Conservation (phyloP, 495 filamentous ascomycete species). For the Aspergillus sparsus region DNA sequence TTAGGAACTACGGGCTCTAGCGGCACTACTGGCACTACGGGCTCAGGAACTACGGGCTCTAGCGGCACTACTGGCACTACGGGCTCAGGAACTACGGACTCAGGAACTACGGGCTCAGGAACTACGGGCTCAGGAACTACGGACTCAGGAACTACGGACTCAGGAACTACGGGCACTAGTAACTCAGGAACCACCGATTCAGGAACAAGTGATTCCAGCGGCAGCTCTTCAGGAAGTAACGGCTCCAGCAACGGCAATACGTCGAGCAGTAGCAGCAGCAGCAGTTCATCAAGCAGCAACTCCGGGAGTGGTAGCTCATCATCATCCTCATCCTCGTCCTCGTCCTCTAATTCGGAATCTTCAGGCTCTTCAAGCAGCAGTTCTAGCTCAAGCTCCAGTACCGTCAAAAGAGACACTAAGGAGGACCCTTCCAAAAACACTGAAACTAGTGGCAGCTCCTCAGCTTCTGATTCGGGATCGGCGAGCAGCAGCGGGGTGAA, state of each 20-base stretch:
- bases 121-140: neutral
- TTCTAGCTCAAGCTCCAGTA: neutral
- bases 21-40: neutral
- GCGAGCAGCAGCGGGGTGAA: slow-evolving; percentile 1
- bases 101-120: neutral
- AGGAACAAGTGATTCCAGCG: neutral
- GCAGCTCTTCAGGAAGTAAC: neutral
- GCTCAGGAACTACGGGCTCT: neutral
- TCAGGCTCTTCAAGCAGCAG: neutral
- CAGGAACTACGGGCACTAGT: neutral
- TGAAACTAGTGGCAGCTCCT: neutral
- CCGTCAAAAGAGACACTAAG: neutral
- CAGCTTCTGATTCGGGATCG: neutral
- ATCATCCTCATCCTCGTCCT: neutral
- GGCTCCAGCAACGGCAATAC: neutral
- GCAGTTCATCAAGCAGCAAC: neutral
- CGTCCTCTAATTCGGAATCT: neutral
- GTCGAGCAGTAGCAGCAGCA: neutral
- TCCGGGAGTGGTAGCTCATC: neutral
- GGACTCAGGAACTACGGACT: neutral
- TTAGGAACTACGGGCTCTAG: neutral
- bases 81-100: neutral
- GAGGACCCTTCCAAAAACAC: neutral
- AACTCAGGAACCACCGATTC: neutral
- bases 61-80: no score